phyloP scores from a whole-genome alignment of 768 basidiomycete species.

The Pleurotus platypus region DNA sequence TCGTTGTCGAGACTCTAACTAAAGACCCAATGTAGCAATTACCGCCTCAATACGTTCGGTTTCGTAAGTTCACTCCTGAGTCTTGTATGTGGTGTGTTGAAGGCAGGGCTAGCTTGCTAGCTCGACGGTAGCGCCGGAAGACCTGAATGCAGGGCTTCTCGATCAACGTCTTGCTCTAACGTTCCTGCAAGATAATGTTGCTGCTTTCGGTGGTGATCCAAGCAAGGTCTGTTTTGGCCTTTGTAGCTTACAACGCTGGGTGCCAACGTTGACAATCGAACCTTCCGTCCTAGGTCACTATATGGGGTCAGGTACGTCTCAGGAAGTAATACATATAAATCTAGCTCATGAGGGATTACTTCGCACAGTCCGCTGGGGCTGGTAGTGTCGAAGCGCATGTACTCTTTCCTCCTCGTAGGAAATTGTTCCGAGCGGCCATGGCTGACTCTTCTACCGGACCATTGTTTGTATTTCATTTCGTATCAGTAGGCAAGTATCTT shows the following conservation, averaged over 20 bases:
- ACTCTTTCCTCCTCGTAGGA: constrained; percentile 32
- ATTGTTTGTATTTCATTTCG: constrained; percentile 33
- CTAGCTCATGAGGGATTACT: too few species aligned
- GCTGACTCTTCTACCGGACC: constrained; percentile 51
- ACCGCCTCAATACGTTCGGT: constrained; percentile 55
- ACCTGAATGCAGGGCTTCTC: constrained; percentile 55
- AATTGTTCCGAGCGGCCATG: constrained; percentile 49
- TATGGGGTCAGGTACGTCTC: constrained; percentile 48
- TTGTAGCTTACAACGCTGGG: neutral
- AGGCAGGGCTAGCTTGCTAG: constrained; percentile 39
- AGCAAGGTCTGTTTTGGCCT: constrained; percentile 33
- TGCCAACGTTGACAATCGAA: neutral
- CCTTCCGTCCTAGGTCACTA: constrained; percentile 36
- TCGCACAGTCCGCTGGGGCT: constrained; percentile 44
- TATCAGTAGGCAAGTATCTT: too few species aligned
- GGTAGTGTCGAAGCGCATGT: constrained; percentile 47
- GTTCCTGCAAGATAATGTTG: constrained; percentile 66
- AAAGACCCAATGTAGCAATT: constrained; percentile 34
- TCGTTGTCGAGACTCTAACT: neutral
- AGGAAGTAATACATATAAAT: neutral
- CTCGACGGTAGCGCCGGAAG: constrained; percentile 35
- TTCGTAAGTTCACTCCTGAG: constrained; percentile 33
- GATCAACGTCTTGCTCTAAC: constrained; percentile 58
- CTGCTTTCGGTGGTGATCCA: constrained; percentile 62
- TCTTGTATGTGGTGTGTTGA: neutral